A percentile compares a stretch with the other conserved stretches of the same genome.
phyloP scores from a whole-genome alignment of 495 filamentous ascomycete species.

The Penicillium lagena region DNA sequence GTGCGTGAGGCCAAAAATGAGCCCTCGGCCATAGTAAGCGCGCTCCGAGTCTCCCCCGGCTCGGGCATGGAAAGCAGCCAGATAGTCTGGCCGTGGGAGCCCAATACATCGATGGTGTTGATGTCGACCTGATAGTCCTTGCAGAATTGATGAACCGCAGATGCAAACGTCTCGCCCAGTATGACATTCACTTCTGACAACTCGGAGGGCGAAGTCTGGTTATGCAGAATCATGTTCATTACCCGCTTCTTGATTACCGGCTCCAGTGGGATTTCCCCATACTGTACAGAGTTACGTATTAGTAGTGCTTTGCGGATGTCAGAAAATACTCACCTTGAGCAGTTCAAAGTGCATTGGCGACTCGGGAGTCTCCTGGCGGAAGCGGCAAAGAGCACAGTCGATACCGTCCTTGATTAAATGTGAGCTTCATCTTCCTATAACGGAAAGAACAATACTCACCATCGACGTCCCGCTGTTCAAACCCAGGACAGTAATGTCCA shows the following conservation, averaged over 20 bases:
- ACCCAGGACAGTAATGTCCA: slow-evolving; percentile 8
- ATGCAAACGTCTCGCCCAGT: slow-evolving; percentile 45
- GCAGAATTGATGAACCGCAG: slow-evolving; percentile 41
- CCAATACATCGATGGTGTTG: slow-evolving; percentile 46
- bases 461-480: slow-evolving; percentile 22
- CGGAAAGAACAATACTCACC: slow-evolving; percentile 9
- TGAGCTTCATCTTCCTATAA: not conserved
- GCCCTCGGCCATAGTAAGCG: slow-evolving; percentile 42
- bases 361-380: slow-evolving; percentile 41
- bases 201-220: slow-evolving; percentile 44
- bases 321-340: slow-evolving; percentile 29
- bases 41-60: slow-evolving; percentile 38
- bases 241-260: slow-evolving; percentile 49
- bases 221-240: slow-evolving; percentile 48
- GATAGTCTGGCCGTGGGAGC: slow-evolving; percentile 54
- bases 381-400: slow-evolving; percentile 45
- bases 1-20: slow-evolving; percentile 36
- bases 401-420: slow-evolving; percentile 33
- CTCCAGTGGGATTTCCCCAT: slow-evolving; percentile 40
- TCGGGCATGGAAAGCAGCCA: slow-evolving; percentile 51
- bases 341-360: slow-evolving; percentile 44
- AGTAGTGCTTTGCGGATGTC: slow-evolving; percentile 18
- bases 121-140: slow-evolving; percentile 37
- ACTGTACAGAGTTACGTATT: slow-evolving; percentile 5
- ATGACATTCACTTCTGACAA: slow-evolving; percentile 48